Base-by-base conservation (phyloP, 116 monocot genomes). In the Dioscorea cayenensis region DNA sequence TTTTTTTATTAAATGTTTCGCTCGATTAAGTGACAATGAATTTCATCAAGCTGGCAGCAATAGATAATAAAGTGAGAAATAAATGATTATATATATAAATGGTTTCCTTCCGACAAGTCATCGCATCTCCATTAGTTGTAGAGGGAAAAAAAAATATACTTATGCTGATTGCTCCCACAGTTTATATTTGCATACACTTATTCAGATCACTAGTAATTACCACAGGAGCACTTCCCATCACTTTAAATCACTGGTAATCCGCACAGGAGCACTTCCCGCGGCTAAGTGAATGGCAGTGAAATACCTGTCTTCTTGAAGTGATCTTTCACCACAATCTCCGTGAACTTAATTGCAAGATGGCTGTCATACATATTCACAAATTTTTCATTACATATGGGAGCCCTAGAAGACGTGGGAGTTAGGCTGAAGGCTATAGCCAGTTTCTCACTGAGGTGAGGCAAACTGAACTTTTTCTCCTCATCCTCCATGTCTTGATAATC, bases 401-500 rank as follows among this genome's bases (percentile, higher is more conserved):
- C 51, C 48, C 80, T 74, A 2, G 28, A 23, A 17, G 84, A 84
- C 32, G 73, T 63, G 63, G 71, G 80, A 35, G 87, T 65, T 28
- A 91, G 66, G 3, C 84, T 79, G 61, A 87, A 91, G 28, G 85
- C 84, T 25, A 87, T 72, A 2, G 91, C 91, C 49, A 91, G 69
- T 79, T 87, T 91, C 78, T 91, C 91, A 58, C 87, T 91, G 71
- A 87, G 91, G 71, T 82, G 71, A 70, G 66, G 64, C 83, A 91
- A 75, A 29, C 76, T 84, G 32, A 29, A 65, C 64, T 91, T 87
- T 80, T 91, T 91, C 75, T 91, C 91, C 64, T 91, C 91, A 18
- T 87, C 91, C 50, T 87, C 87, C 87, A 87, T 91, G 72, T 91
- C 91, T 72, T 91, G 91, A 14, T 84, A 59, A 19, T 87, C 84